These are phyloP conservation scores for Colletotrichum cordylinicola DNA, from an alignment of 2,329 filamentous ascomycete species.

Conservation along the genomic window DNA sequence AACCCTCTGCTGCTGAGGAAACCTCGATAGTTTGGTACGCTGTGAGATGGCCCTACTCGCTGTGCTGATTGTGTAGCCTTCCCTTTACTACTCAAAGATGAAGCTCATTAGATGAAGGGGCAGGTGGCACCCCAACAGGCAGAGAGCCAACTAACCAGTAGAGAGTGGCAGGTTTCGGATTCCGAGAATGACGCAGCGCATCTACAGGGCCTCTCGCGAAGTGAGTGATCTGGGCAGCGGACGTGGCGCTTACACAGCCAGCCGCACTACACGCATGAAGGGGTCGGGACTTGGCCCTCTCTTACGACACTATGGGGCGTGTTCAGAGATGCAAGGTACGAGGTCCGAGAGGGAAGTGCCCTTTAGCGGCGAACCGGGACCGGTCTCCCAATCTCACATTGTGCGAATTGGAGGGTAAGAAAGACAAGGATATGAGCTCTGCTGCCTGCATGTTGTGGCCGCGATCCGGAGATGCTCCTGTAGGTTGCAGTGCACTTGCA, in stretches of 20 bases:
- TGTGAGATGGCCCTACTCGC: no score
- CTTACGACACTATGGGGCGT: not conserved
- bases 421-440: no score
- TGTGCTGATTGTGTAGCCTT: not conserved
- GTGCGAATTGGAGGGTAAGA: not conserved
- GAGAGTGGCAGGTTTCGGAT: no score
- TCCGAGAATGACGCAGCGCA: no score
- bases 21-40: no score
- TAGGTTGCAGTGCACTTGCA: no score
- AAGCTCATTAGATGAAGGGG: rapidly evolving
- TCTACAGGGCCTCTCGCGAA: no score
- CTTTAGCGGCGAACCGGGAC: not conserved
- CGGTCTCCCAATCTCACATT: not conserved
- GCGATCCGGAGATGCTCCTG: no score
- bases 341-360: not conserved
- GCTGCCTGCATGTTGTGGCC: no score
- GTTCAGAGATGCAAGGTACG: not conserved
- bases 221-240: not conserved
- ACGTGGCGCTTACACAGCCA: rapidly evolving
- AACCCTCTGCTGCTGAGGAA: not conserved
- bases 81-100: not conserved
- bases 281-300: rapidly evolving
- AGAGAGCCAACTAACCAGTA: not conserved
- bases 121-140: rapidly evolving
- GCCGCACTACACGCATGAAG: not conserved